Conservation (phyloP, 2,329 filamentous ascomycete species). For the Penicillium sp. region DNA sequence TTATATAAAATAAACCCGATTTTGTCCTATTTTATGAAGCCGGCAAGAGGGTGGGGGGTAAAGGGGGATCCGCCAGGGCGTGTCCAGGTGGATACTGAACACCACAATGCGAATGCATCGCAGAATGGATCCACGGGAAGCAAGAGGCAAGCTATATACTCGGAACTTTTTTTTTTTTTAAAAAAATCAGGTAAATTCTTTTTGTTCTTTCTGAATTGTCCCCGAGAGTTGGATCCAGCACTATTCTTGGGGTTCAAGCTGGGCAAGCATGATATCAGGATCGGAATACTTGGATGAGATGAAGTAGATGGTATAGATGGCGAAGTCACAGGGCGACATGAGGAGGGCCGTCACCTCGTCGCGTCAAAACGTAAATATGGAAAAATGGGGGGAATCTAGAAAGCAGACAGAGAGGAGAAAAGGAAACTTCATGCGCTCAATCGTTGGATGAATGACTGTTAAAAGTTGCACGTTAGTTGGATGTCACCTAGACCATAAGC, state of each 20-base stretch:
- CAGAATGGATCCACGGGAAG: not conserved
- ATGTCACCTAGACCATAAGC: not conserved
- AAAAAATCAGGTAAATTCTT: conserved; percentile 1
- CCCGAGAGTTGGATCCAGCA: conserved; percentile 9
- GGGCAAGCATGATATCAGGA: conserved; percentile 3
- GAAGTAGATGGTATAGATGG: conserved; percentile 17
- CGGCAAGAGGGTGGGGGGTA: not conserved
- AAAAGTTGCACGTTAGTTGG: conserved; percentile 5
- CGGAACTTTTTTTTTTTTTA: not conserved
- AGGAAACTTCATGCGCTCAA: conserved; percentile 41
- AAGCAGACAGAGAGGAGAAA: conserved; percentile 19
- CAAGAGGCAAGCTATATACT: conserved; percentile 8
- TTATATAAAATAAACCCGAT: not conserved
- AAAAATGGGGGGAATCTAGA: conserved; percentile 27
- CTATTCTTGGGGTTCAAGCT: conserved; percentile 6
- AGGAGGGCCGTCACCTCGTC: conserved; percentile 22
- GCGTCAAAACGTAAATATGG: conserved; percentile 22
- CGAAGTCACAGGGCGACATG: conserved; percentile 9
- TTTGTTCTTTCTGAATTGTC: conserved; percentile 3
- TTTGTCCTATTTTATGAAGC: not conserved
- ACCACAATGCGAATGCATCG: conserved; percentile 12
- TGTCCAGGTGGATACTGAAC: conserved; percentile 4
- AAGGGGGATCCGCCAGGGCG: not conserved
- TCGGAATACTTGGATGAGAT: conserved; percentile 8
- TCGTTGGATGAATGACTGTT: conserved; percentile 45